phyloP scores from a whole-genome alignment of 192 early-diverging fungal species.

The Gigaspora rosea region DNA sequence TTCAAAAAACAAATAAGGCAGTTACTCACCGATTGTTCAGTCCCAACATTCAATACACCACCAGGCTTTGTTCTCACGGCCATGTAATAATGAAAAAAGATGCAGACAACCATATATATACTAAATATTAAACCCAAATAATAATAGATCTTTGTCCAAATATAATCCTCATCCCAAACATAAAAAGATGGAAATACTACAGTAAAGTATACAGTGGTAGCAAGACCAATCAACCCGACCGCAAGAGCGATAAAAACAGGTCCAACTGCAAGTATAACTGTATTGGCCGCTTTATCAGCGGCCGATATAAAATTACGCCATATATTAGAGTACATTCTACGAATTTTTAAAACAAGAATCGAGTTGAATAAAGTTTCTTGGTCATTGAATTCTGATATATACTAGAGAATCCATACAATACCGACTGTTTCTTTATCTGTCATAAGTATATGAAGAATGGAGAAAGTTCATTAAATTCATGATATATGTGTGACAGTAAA shows the following conservation, averaged over 20 bases:
- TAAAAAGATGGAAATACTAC: conserved; percentile 53
- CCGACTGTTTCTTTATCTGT: no score
- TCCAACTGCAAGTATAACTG: conserved; percentile 49
- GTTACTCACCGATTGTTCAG: conserved; percentile 28
- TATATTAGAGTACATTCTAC: background rate
- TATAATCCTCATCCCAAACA: conserved; percentile 45
- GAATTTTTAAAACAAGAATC: no score
- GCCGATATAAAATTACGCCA: background rate
- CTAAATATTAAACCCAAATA: conserved; percentile 39
- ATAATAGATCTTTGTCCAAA: conserved; percentile 43
- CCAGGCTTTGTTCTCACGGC: conserved; percentile 57
- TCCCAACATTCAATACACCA: conserved; percentile 41
- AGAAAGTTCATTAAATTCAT: no score
- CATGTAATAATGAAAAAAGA: conserved; percentile 59
- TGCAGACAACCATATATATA: conserved; percentile 54
- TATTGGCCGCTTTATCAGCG: conserved; percentile 21
- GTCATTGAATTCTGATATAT: no score
- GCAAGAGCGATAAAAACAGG: conserved; percentile 55
- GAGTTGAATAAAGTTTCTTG: no score
- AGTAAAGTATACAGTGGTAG: conserved; percentile 45
- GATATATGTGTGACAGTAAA: no score
- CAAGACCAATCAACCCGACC: conserved; percentile 46
- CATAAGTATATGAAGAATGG: no score
- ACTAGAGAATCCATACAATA: no score
- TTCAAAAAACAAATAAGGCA: background rate